These are phyloP conservation scores for Saposhnikovia divaricata DNA, from an alignment of 129 eudicot genomes.

Conservation along the genomic window DNA sequence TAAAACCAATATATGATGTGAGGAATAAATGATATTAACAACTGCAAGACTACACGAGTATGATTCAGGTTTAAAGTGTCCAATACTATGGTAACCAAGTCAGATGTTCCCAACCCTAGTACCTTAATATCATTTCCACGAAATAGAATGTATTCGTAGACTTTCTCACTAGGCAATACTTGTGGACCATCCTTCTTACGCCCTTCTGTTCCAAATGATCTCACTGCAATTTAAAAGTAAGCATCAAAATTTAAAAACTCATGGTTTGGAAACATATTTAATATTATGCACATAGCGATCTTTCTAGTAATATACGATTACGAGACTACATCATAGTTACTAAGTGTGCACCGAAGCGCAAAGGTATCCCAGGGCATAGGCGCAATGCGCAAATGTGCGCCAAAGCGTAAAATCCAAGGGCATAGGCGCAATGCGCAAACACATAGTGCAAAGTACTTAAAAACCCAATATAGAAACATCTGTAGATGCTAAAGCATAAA, in stretches of 20 bases:
- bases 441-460: background rate
- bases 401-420: too few species aligned
- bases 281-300: background rate
- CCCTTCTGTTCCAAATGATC: conserved; percentile 92
- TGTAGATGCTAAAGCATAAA: background rate
- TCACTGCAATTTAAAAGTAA: conserved; percentile 40
- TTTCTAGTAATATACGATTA: background rate
- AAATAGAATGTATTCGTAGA: conserved; percentile 71
- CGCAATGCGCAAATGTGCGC: background rate
- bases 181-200: conserved; percentile 84
- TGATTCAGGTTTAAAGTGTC: background rate
- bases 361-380: background rate
- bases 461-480: background rate
- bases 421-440: too few species aligned
- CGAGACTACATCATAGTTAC: background rate
- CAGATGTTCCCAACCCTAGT: background rate
- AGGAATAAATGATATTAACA: background rate
- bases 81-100: background rate
- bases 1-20: background rate
- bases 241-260: background rate
- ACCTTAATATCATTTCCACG: conserved; percentile 97
- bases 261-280: background rate
- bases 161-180: conserved; percentile 64
- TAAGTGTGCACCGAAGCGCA: background rate
- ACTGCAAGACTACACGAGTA: background rate